Conservation (phyloP, 108 stramenopile genomes). For the Hondaea fermentalgiana region DNA sequence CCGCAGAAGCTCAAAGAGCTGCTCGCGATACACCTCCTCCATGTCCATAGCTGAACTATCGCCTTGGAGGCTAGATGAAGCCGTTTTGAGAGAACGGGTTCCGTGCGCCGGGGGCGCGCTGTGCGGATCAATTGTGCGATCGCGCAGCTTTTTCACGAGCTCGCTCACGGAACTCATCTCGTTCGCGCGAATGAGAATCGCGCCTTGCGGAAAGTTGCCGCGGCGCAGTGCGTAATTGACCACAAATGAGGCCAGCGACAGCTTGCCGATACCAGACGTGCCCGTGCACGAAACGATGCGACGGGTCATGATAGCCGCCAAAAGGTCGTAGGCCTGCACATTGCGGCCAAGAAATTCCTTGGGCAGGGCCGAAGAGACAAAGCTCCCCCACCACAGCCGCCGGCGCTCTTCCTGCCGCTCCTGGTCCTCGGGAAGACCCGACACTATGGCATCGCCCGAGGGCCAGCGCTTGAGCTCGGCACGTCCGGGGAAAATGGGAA, state of each 20-base stretch:
- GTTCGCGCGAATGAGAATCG: not conserved
- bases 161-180: not conserved
- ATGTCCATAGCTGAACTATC: not conserved
- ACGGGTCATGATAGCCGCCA: constrained; percentile 44
- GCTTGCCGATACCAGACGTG: constrained; percentile 62
- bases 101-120: not conserved
- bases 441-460: not conserved
- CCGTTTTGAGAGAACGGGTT: not conserved
- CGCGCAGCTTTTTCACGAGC: not conserved
- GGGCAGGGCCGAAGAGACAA: constrained; percentile 58
- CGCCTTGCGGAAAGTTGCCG: not conserved
- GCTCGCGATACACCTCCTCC: not conserved
- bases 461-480: not conserved
- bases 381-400: not conserved
- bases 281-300: constrained; percentile 63
- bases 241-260: constrained; percentile 54
- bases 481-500: constrained; percentile 53
- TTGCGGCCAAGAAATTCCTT: constrained; percentile 71
- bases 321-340: constrained; percentile 61
- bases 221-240: constrained; percentile 55
- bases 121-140: not conserved
- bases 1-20: not conserved
- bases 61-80: not conserved
- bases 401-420: constrained; percentile 54
- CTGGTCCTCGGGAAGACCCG: constrained; percentile 26